phyloP scores from a whole-genome alignment of 257 asterid genomes.

The Solanum habrochaites region DNA sequence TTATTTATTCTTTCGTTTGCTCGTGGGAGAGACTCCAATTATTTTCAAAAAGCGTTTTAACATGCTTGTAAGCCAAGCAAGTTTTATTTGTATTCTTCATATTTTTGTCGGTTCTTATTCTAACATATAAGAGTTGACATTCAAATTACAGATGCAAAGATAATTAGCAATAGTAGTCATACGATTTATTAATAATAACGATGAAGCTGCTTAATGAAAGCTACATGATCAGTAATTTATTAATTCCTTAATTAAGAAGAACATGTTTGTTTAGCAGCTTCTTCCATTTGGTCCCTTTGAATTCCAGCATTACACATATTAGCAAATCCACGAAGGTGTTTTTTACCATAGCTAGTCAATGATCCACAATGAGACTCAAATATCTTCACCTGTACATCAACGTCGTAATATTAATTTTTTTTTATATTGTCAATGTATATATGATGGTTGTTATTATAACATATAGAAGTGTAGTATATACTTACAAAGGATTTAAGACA shows the following conservation, averaged over 20 bases:
- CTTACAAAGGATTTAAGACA: conserved; percentile 81
- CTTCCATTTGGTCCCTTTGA: conserved; percentile 50
- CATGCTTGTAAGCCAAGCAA: neutral
- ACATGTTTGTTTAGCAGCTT: conserved; percentile 70
- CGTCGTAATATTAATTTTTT: neutral
- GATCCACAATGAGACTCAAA: conserved; percentile 74
- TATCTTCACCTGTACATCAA: conserved; percentile 38
- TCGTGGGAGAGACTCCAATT: neutral
- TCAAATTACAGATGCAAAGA: neutral
- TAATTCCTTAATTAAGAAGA: neutral
- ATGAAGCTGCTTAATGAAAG: too few relatives aligned
- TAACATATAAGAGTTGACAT: neutral
- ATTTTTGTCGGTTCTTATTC: too few relatives aligned
- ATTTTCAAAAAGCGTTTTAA: too few relatives aligned
- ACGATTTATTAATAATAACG: too few relatives aligned
- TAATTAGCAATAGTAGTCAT: neutral
- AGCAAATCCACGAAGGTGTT: conserved; percentile 75
- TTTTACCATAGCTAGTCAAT: conserved; percentile 76
- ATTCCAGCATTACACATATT: conserved; percentile 81
- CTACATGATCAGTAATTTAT: neutral
- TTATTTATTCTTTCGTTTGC: neutral
- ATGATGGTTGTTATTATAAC: neutral
- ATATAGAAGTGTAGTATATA: neutral
- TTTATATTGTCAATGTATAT: neutral
- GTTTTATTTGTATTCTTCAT: neutral